These are phyloP conservation scores for Nannizzia gypsea DNA, from an alignment of 2,329 filamentous ascomycete genomes.

Conservation along the genomic window DNA sequence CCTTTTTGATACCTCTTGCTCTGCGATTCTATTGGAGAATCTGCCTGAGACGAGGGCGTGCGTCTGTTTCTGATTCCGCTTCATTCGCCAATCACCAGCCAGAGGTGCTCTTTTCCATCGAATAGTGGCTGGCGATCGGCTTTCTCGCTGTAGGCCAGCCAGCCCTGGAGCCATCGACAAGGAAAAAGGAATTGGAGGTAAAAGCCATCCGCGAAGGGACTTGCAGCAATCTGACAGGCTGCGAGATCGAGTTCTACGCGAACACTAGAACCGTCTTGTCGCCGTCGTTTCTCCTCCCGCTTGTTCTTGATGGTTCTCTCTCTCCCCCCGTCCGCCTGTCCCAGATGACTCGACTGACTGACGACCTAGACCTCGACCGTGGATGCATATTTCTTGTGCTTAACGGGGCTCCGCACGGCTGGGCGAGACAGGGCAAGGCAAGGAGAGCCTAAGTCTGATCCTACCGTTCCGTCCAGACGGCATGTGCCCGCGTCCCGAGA, in stretches of 20 bases:
- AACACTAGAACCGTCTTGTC: slow-evolving; percentile 1
- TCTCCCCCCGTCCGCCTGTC: background rate
- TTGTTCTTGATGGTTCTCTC: background rate
- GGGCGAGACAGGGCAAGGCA: background rate
- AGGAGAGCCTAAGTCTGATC: background rate
- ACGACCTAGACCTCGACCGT: too few relatives aligned
- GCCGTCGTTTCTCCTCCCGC: background rate
- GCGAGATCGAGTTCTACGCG: slow-evolving; percentile 2
- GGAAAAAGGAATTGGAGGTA: background rate
- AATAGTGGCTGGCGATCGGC: background rate
- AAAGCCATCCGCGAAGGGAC: background rate
- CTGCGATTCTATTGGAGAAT: background rate
- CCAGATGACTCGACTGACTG: too few relatives aligned
- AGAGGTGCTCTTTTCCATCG: background rate
- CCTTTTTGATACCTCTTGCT: background rate
- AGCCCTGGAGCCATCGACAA: background rate
- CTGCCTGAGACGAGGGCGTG: background rate
- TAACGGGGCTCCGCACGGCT: background rate
- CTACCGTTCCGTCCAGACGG: background rate
- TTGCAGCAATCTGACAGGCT: background rate
- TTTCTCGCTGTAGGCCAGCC: background rate
- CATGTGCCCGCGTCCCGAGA: background rate
- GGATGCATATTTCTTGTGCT: too few relatives aligned
- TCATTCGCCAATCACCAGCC: background rate
- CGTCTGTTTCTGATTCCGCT: background rate